Evolutionary conservation across 2,329 filamentous ascomycete genomes (phyloP), one percentile per base, ranked within the genome.

Genomic region (Pseudocercospora pini-densiflorae): DNA sequence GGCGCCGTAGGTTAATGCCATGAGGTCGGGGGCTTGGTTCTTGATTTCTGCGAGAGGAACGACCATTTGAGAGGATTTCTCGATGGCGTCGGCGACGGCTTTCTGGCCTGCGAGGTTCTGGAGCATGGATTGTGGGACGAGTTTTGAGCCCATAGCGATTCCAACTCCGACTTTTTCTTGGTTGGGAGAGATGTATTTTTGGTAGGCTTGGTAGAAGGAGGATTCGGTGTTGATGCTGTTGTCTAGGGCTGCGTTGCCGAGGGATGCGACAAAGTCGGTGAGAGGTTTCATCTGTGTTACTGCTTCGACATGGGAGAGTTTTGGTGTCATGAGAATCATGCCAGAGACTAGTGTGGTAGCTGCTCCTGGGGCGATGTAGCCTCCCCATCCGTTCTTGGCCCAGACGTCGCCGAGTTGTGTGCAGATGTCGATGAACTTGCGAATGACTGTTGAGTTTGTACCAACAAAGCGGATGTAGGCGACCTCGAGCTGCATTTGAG

Each of bases 301-400:
- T 24, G 59, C 59, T 27, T 62, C 59, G 21, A 51, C 27, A 7
- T 62, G 59, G n/a, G 8, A 53, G 59, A 62, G 59, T 24, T 62
- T 62, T 8, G 59, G 59, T 1, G 59, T 62, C 59, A 62, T 62
- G 29, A 71, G 59, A 21, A 68, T 45, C 40, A 71, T 33, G 12
- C 54, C 54, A 23, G 45, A 54, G 33, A 57, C 43, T 16, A 60
- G 19, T 0, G 27, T 24, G n/a, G 36, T 12, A 9, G 14, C 23
- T 16, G 65, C 67, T 3, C 59, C 67, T 19, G 69, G 67, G 7
- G 54, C 45, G 40, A 69, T 69, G 51, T 71, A 70, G 57, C 62
- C 69, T 6, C 69, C 69, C 64, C 64, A 71, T 19, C 69, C 69
- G 36, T 69, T 62, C 8, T 40, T 54, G 3, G 69, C 67, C 69